Base-by-base conservation (phyloP, 345 rosid species). In the Hibiscus tridactylites region DNA sequence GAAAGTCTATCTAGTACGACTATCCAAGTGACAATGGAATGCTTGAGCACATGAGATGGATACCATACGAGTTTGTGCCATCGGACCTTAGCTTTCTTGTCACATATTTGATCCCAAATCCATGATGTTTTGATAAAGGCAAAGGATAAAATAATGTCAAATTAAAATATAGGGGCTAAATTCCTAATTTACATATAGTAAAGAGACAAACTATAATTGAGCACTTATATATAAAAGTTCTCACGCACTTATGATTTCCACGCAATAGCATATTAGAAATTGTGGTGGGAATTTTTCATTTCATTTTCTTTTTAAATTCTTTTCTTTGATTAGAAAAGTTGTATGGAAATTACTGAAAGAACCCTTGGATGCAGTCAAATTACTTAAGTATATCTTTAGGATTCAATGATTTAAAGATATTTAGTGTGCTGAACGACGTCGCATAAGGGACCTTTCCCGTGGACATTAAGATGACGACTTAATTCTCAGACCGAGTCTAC, bases 321-420 rank as follows among this genome's bases (percentile, higher is more conserved):
- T 52, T 1, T 53, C 59, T 15, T 57, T 58, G 2, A 19, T 65
- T 44, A 11, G 47, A 39, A 24, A 71, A 15, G 52, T 17, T 58
- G 37, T 16, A 1, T 13, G 24, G 47, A 79, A 64, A 70, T 82
- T 42, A 62, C 78, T 31, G 21, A 72, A 73, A 70, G 3, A 69
- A 31, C 78, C 79, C 66, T 50, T 1, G 1, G 0, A 50, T 4
- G 26, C 13, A 26, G 0, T 49, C 58, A 63, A 68, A 71, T 71
- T 74, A 60, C 76, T 28, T 29, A 56, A 28, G 60, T 17, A 62
- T 13, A 19, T 3, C 66, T 53, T 13, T 17, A 12, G 10, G 21
- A 35, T 69, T 24, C 78, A 67, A 69, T 77, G 70, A 77, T 69
- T 72, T 58, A 60, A 50, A 26, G 73, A 71, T 47, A 15, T 47